Percentiles rank a stretch among this genome's conserved stretches.
Conservation (phyloP, 108 stramenopile species). For the Schizochytrium sp. region DNA sequence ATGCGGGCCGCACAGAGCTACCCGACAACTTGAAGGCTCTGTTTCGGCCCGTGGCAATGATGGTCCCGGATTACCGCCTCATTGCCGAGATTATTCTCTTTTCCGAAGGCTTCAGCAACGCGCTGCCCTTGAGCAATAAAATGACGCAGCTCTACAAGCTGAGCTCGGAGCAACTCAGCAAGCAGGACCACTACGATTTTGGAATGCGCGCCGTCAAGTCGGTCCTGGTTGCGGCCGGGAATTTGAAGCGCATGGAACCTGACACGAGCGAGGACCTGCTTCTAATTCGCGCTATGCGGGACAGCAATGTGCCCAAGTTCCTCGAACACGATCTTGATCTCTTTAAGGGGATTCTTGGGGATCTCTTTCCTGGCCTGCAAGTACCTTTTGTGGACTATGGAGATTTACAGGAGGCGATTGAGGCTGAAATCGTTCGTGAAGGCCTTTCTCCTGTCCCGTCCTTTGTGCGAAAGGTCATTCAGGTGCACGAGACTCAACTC, state of each 20-base stretch:
- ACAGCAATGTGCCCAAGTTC: slow-evolving; percentile 61
- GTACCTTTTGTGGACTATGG: slow-evolving; percentile 60
- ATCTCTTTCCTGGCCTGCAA: slow-evolving; percentile 53
- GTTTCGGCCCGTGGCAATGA: slow-evolving; percentile 56
- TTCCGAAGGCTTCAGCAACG: slow-evolving; percentile 50
- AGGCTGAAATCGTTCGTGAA: slow-evolving; percentile 25
- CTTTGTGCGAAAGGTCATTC: slow-evolving; percentile 55
- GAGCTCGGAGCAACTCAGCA: slow-evolving; percentile 56
- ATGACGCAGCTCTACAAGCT: slow-evolving; percentile 60
- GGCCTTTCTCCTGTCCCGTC: slow-evolving; percentile 33
- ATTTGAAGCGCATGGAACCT: slow-evolving; percentile 57
- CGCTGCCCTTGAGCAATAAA: slow-evolving; percentile 54
- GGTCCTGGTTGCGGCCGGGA: slow-evolving; percentile 58
- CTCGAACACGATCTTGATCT: slow-evolving; percentile 53
- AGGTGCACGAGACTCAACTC: slow-evolving; percentile 59
- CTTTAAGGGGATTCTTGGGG: slow-evolving; percentile 51
- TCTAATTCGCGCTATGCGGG: slow-evolving; percentile 58
- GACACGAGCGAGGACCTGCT: slow-evolving; percentile 53
- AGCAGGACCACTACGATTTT: slow-evolving; percentile 62
- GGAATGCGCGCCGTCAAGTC: slow-evolving; percentile 62
- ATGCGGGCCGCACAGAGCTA: slow-evolving; percentile 46
- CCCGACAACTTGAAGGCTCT: slow-evolving; percentile 55
- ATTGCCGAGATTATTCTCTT: slow-evolving; percentile 57
- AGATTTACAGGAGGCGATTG: slow-evolving; percentile 43
- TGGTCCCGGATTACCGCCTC: slow-evolving; percentile 54